Percentiles rank a stretch among this genome's conserved stretches.
These are phyloP conservation scores for Areca catechu DNA, from an alignment of 176 grass and related monocot genomes.

Conservation along the genomic window DNA sequence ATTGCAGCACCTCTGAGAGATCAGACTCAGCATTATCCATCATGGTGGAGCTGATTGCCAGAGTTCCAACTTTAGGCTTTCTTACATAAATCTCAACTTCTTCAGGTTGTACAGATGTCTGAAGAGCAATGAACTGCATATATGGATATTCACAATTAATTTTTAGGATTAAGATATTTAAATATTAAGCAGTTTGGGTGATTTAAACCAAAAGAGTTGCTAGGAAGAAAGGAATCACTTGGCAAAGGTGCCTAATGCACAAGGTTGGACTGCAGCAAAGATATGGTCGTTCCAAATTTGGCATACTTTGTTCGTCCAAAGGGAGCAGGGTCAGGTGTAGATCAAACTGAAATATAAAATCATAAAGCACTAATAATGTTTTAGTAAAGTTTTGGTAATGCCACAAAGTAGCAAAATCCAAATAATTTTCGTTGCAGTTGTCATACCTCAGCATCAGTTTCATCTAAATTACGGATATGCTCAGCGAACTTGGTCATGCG, in stretches of 20 bases:
- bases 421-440: neutral
- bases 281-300: constrained; percentile 51
- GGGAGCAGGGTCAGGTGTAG: constrained; percentile 45
- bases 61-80: constrained; percentile 8
- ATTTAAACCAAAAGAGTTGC: neutral
- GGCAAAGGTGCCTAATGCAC: constrained; percentile 38
- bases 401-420: too few relatives aligned
- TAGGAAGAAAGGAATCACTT: constrained; percentile 37
- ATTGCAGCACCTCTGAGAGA: neutral
- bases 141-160: neutral
- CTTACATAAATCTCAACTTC: constrained; percentile 52
- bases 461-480: constrained; percentile 41
- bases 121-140: constrained; percentile 48
- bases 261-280: constrained; percentile 53
- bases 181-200: neutral
- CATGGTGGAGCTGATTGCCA: neutral
- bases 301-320: constrained; percentile 33
- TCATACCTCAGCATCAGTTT: constrained; percentile 54
- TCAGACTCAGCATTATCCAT: neutral
- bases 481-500: constrained; percentile 60
- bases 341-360: constrained; percentile 42
- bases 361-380: constrained; percentile 17
- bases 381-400: too few relatives aligned
- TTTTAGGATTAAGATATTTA: too few relatives aligned
- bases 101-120: constrained; percentile 36